Evolutionary conservation across 257 asterid species (phyloP).

Genomic region (Jacaranda mimosifolia): DNA sequence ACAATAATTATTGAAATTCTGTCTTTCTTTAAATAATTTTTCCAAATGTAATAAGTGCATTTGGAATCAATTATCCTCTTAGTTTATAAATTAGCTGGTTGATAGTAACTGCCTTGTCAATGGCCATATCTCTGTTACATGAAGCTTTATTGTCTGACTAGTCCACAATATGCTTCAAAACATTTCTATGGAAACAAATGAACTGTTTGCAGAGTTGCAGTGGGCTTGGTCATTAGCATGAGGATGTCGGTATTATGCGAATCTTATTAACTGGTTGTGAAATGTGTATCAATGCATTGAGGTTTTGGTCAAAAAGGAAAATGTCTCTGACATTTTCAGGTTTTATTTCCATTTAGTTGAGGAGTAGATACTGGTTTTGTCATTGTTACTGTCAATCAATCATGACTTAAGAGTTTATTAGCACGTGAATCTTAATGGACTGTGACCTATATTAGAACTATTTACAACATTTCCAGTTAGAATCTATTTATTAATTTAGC

Average conservation of each 20-base stretch:
- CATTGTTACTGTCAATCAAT: background rate
- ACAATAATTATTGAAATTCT: background rate
- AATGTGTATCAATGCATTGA: too few species aligned
- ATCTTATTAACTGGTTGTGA: background rate
- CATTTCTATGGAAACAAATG: background rate
- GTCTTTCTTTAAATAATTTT: background rate
- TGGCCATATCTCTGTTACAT: background rate
- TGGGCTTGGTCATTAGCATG: background rate
- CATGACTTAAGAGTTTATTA: background rate
- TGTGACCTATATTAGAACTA: background rate
- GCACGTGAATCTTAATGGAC: background rate
- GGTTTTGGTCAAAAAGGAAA: too few species aligned
- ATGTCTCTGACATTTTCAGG: too few species aligned
- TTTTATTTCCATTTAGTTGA: background rate
- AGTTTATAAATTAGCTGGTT: conserved; percentile 1
- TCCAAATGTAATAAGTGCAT: background rate
- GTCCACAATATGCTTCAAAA: background rate
- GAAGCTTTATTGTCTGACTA: background rate
- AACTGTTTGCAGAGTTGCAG: background rate
- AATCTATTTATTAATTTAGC: background rate
- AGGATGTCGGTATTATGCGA: background rate
- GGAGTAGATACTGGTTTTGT: background rate
- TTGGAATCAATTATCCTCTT: background rate
- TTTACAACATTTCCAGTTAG: background rate
- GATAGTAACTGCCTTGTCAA: background rate